Conservation (phyloP, 441 rosid genomes). For the Populus hybrid region DNA sequence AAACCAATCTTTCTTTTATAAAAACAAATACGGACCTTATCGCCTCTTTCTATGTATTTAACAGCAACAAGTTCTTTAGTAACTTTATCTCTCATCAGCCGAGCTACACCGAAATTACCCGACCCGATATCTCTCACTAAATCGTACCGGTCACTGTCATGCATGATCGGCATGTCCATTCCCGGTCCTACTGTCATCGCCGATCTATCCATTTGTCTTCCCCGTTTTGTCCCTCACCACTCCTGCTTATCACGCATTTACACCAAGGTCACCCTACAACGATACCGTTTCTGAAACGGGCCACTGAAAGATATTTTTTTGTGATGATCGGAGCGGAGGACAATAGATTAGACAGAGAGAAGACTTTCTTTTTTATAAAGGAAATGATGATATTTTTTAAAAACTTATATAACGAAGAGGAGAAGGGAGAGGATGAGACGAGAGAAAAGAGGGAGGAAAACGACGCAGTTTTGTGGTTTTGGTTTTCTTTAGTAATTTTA, state of each 20-base stretch:
- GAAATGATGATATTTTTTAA: neutral
- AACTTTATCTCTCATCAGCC: slow-evolving; percentile 84
- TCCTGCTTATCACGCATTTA: neutral
- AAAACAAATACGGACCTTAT: slow-evolving; percentile 52
- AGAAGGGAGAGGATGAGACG: neutral
- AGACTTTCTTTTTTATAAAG: neutral
- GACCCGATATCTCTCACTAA: slow-evolving; percentile 42
- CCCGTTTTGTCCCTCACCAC: neutral
- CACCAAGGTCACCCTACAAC: neutral
- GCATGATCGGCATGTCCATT: slow-evolving; percentile 99
- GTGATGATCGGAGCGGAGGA: neutral
- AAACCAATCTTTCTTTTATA: slow-evolving; percentile 30
- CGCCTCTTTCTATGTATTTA: slow-evolving; percentile 96
- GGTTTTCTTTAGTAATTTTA: neutral
- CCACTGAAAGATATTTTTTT: neutral
- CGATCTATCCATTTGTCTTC: slow-evolving; percentile 51
- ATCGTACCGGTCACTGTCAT: slow-evolving; percentile 94
- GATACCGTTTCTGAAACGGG: neutral
- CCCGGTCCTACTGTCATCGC: slow-evolving; percentile 55
- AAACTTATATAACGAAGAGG: neutral
- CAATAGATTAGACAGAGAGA: neutral
- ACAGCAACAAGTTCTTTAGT: slow-evolving; percentile 93
- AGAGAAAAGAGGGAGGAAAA: neutral
- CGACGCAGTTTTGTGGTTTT: neutral
- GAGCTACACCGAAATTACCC: slow-evolving; percentile 71